These are phyloP conservation scores for Penicillium sp. DNA, from an alignment of 2,329 filamentous ascomycete species.

Conservation along the genomic window DNA sequence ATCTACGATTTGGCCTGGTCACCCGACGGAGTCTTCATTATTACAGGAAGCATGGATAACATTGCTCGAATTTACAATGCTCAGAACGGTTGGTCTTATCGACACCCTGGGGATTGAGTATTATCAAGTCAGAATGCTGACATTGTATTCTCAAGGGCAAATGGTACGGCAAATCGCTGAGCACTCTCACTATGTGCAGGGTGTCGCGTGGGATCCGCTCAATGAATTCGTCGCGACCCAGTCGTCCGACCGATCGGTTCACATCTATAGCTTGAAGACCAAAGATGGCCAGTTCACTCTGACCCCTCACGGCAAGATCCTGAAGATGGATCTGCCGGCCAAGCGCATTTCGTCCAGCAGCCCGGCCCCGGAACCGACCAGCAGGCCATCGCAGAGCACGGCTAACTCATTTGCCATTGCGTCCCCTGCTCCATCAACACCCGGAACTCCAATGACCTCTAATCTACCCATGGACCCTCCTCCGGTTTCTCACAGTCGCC, in stretches of 20 bases:
- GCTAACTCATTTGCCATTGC: conserved; percentile 59
- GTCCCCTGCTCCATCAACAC: conserved; percentile 86
- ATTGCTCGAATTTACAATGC: conserved; percentile 96
- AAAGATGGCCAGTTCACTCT: conserved; percentile 96
- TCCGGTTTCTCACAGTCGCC: conserved; percentile 83
- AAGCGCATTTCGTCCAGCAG: conserved; percentile 88
- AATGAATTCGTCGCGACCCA: conserved; percentile 99
- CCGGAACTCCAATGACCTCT: conserved; percentile 87
- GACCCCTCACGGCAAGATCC: conserved; percentile 74
- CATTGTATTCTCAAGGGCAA: conserved; percentile 48
- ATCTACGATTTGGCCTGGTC: conserved; percentile 99
- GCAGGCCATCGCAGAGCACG: conserved; percentile 34
- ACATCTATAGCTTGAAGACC: conserved; percentile 93
- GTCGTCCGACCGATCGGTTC: conserved; percentile 95
- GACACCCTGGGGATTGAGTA: neutral
- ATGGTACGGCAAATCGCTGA: conserved; percentile 92
- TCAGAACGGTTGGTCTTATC: conserved; percentile 68
- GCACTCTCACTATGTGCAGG: conserved; percentile 97
- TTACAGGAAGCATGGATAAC: conserved; percentile 99
- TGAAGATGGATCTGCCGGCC: conserved; percentile 90
- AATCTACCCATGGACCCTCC: conserved; percentile 96
- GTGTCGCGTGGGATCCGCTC: conserved; percentile 95
- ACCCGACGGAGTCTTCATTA: conserved; percentile 93
- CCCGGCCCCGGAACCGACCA: conserved; percentile 75
- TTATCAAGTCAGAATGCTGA: conserved; percentile 21